phyloP scores from a whole-genome alignment of 306 rosid genomes.

The Pachyrhizus erosus region DNA sequence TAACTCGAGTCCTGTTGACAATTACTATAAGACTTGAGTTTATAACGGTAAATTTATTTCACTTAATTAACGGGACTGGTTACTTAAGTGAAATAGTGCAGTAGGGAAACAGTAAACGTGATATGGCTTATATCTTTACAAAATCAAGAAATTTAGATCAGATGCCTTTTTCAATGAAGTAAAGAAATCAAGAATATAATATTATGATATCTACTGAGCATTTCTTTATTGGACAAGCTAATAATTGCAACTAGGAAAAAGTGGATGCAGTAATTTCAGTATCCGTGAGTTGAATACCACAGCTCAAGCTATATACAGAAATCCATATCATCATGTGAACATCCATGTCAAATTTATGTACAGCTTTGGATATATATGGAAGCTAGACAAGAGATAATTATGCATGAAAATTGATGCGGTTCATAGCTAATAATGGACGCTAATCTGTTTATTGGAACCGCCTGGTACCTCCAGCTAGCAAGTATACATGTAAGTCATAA shows the following conservation, averaged over 20 bases:
- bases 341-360: conserved; percentile 5
- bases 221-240: conserved; percentile 17
- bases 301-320: conserved; percentile 7
- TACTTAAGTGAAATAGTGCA: background rate
- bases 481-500: background rate
- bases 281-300: background rate
- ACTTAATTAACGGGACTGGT: conserved; percentile 12
- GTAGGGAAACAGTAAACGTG: background rate
- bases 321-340: conserved; percentile 13
- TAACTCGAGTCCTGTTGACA: background rate
- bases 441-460: background rate
- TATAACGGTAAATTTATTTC: conserved; percentile 8
- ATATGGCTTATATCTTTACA: background rate
- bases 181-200: background rate
- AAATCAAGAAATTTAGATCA: background rate
- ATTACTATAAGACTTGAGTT: background rate
- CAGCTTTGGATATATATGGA: conserved; percentile 1
- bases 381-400: background rate
- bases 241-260: background rate
- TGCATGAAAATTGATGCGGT: background rate
- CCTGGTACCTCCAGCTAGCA: background rate
- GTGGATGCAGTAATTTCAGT: conserved; percentile 25
- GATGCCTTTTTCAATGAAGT: background rate
- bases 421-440: background rate
- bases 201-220: background rate